phyloP scores from a whole-genome alignment of 2,329 filamentous ascomycete genomes.

The Neocatenulostroma microsporum region DNA sequence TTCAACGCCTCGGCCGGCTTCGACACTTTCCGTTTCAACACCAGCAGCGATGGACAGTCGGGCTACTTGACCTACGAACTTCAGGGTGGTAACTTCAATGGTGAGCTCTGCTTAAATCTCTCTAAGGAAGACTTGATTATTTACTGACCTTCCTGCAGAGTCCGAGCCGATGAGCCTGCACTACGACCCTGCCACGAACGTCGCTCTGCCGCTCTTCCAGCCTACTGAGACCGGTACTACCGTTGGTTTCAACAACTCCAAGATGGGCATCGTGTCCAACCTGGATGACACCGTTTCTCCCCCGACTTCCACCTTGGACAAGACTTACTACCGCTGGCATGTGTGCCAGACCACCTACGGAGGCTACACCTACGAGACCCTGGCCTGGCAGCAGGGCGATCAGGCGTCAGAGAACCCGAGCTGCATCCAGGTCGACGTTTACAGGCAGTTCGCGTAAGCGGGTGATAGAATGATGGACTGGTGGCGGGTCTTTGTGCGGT shows the following conservation, averaged over 20 bases:
- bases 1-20: neutral
- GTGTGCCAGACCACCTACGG: neutral
- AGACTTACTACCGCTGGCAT: neutral
- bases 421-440: constrained; percentile 2
- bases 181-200: neutral
- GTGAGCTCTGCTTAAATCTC: no score
- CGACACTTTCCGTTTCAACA: constrained; percentile 21
- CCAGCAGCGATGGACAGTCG: no score
- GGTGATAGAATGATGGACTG: no score
- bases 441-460: constrained; percentile 1
- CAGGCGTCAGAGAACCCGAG: neutral
- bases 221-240: neutral
- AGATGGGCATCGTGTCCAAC: neutral
- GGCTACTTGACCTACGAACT: constrained; percentile 1
- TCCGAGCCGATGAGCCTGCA: constrained; percentile 1
- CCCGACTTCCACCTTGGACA: neutral
- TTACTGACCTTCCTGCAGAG: neutral
- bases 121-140: neutral
- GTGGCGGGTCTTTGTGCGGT: no score
- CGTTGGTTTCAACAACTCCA: neutral
- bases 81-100: neutral
- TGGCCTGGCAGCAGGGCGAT: neutral
- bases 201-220: neutral
- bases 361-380: constrained; percentile 1
- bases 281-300: neutral